phyloP scores from a whole-genome alignment of 2,329 filamentous ascomycete genomes.

The Colletotrichum lupini region DNA sequence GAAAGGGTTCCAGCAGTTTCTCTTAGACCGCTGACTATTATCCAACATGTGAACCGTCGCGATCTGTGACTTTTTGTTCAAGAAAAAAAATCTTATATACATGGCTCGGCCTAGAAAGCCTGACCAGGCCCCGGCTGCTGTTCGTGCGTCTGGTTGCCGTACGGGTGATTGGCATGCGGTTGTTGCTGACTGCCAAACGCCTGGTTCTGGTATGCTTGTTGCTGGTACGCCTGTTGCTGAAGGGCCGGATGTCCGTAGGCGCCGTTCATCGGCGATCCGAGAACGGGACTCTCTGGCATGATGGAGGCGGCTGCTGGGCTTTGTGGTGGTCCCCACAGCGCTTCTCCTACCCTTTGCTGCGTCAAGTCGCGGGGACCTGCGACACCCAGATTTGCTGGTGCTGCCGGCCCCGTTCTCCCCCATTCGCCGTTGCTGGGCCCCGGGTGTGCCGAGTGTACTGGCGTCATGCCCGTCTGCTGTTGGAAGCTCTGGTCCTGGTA shows the following conservation, averaged over 20 bases:
- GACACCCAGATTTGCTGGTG: conserved; percentile 8
- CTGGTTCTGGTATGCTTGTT: background rate
- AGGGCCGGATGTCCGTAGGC: background rate
- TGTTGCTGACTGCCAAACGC: background rate
- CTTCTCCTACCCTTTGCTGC: conserved; percentile 46
- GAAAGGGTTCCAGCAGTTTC: background rate
- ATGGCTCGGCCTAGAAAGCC: background rate
- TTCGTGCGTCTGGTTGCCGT: background rate
- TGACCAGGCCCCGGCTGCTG: background rate
- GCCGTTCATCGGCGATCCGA: background rate
- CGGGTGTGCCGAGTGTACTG: background rate
- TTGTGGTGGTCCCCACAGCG: conserved; percentile 44
- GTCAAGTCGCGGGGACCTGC: conserved; percentile 41
- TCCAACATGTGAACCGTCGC: background rate
- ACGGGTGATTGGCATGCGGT: background rate
- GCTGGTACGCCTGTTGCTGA: background rate
- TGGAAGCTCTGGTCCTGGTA: conserved; percentile 26
- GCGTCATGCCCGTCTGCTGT: conserved; percentile 6
- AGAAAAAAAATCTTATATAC: background rate
- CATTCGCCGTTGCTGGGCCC: conserved; percentile 12
- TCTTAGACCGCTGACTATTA: background rate
- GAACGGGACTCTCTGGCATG: conserved; percentile 20
- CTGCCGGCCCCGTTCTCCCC: conserved; percentile 30
- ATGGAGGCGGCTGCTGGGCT: conserved; percentile 1
- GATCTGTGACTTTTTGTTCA: background rate